Evolutionary conservation across 306 rosid species (phyloP).

Genomic region (Morella rubra): DNA sequence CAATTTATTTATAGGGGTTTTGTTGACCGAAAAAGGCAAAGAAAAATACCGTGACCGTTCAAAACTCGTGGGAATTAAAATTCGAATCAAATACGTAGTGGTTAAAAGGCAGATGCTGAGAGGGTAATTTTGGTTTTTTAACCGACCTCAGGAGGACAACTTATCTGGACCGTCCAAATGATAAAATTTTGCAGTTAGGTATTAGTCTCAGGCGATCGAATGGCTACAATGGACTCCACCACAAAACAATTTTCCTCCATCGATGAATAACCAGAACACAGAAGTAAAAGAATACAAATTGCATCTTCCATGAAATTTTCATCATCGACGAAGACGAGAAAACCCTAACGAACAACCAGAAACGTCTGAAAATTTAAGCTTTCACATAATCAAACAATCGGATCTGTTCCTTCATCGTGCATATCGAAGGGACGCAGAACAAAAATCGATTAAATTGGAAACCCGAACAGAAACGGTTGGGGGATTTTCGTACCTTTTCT

Average conservation of each 20-base stretch:
- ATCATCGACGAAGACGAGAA: neutral
- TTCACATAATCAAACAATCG: neutral
- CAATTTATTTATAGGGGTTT: too few species aligned
- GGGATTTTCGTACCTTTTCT: neutral
- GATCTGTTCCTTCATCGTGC: conserved; percentile 1
- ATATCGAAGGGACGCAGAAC: neutral
- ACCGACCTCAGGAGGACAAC: neutral
- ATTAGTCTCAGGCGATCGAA: neutral
- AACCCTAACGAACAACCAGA: neutral
- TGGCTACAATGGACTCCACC: neutral
- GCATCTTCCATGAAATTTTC: neutral
- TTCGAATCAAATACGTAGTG: neutral
- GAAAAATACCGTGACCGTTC: neutral
- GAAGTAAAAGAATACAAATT: neutral
- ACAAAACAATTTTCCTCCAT: neutral
- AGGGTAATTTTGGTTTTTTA: neutral
- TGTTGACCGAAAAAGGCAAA: too few species aligned
- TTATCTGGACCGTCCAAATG: neutral
- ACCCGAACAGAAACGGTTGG: neutral
- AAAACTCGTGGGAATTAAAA: neutral
- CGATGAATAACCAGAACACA: neutral
- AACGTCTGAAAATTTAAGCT: neutral
- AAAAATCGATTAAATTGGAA: neutral
- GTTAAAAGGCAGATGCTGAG: too few species aligned
- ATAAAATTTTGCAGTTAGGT: neutral